Evolutionary conservation across 2,329 filamentous ascomycete species (phyloP).

Genomic region (Cladosporium phlei): DNA sequence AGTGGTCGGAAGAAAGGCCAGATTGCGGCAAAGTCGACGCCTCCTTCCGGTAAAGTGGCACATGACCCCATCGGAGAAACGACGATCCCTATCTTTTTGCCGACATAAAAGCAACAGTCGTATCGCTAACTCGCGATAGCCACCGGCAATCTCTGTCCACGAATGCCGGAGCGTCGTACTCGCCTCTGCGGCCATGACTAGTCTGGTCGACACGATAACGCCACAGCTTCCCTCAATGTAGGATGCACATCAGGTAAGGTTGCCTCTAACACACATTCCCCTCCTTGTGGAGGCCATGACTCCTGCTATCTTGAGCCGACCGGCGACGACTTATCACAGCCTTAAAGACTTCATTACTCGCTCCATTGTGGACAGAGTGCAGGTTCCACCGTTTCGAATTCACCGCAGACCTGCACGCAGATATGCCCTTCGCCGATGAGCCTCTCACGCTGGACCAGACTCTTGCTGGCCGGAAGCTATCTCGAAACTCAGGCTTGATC

Average conservation of each 20-base stretch:
- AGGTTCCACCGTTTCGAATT: neutral
- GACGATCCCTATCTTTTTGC: too few species aligned
- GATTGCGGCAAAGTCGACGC: too few species aligned
- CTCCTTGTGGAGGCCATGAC: too few species aligned
- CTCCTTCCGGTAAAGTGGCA: too few species aligned
- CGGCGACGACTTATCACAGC: neutral
- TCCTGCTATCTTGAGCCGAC: neutral
- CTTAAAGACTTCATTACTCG: neutral
- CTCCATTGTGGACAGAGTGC: neutral
- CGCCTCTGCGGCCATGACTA: neutral
- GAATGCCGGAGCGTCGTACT: too few species aligned
- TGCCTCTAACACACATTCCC: too few species aligned
- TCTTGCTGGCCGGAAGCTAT: neutral
- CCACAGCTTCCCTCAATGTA: neutral
- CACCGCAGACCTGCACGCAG: neutral
- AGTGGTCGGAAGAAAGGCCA: too few species aligned
- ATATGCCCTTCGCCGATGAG: neutral
- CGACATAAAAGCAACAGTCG: too few species aligned
- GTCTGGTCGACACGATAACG: neutral
- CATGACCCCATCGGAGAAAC: too few species aligned
- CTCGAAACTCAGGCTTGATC: neutral
- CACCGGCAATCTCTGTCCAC: too few species aligned
- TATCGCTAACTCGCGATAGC: too few species aligned
- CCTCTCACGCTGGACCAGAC: neutral
- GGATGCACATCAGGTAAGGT: neutral